Conservation (phyloP, 2,329 filamentous ascomycete species). For the Harringtonia lauricola region DNA sequence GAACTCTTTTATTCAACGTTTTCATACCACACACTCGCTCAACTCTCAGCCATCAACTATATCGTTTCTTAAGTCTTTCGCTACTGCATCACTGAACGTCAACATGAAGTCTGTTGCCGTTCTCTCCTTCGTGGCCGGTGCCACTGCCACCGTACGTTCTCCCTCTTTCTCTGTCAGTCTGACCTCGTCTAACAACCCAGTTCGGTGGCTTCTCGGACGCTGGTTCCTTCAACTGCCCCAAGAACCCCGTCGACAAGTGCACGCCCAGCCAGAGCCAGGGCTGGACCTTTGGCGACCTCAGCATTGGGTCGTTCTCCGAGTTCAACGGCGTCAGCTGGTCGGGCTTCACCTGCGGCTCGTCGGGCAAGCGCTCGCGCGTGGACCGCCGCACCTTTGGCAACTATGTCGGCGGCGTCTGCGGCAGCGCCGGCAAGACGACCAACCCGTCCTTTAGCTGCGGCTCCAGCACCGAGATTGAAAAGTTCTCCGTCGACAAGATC, state of each 20-base stretch:
- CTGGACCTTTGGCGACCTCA: constrained; percentile 60
- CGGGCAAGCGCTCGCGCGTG: constrained; percentile 42
- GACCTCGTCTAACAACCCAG: constrained; percentile 1
- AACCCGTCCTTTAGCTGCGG: constrained; percentile 49
- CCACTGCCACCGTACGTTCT: constrained; percentile 29
- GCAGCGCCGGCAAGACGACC: constrained; percentile 29
- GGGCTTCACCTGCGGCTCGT: constrained; percentile 52
- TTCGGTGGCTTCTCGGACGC: constrained; percentile 18
- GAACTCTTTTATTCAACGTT: constrained; percentile 14
- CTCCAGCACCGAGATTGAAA: constrained; percentile 28
- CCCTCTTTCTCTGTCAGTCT: too few species aligned
- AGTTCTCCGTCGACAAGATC: constrained; percentile 68
- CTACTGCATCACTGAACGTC: constrained; percentile 4
- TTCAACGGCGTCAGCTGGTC: constrained; percentile 67
- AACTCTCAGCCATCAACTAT: constrained; percentile 2
- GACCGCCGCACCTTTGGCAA: constrained; percentile 42
- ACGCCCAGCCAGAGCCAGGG: constrained; percentile 55
- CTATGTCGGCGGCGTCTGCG: constrained; percentile 45
- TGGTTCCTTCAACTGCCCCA: constrained; percentile 51
- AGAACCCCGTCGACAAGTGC: constrained; percentile 69
- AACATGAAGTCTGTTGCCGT: constrained; percentile 42
- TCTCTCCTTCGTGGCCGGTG: constrained; percentile 37
- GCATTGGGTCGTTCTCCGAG: constrained; percentile 45
- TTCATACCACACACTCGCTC: constrained; percentile 11
- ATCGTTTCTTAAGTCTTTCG: background rate